phyloP scores from a whole-genome alignment of 352 stramenopile genomes.

The Hyaloperonospora brassicae region DNA sequence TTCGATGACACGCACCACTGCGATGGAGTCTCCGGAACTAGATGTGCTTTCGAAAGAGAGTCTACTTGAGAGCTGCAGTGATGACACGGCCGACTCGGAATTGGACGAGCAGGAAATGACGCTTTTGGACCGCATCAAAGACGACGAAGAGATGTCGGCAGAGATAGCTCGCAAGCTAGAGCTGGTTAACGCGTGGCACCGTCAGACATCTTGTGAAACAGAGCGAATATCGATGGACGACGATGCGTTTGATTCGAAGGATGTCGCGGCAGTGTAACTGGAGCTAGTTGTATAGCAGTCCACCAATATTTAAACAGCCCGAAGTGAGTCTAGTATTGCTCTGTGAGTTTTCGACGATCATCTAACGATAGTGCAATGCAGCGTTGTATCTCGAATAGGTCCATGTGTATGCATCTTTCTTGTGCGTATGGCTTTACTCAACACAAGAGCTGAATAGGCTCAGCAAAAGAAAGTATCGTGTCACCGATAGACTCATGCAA shows the following conservation, averaged over 20 bases:
- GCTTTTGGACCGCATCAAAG: slow-evolving; percentile 8
- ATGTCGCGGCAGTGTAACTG: slow-evolving; percentile 21
- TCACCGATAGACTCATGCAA: too few species aligned
- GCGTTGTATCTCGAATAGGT: too few species aligned
- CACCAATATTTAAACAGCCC: too few species aligned
- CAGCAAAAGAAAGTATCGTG: too few species aligned
- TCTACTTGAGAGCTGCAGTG: slow-evolving; percentile 52
- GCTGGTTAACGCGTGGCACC: slow-evolving; percentile 59
- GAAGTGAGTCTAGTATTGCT: too few species aligned
- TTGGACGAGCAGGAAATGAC: slow-evolving; percentile 39
- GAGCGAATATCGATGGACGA: slow-evolving; percentile 17
- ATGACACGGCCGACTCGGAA: slow-evolving; percentile 57
- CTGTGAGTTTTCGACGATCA: too few species aligned
- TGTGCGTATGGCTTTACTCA: too few species aligned
- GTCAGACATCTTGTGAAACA: slow-evolving; percentile 29
- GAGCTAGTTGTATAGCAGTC: slow-evolving; percentile 13
- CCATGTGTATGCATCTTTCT: too few species aligned
- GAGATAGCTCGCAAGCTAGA: slow-evolving; percentile 56
- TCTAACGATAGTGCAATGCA: too few species aligned
- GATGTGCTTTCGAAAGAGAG: slow-evolving; percentile 42
- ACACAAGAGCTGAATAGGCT: too few species aligned
- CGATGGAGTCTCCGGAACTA: slow-evolving; percentile 12
- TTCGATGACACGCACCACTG: slow-evolving; percentile 12
- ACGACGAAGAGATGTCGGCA: slow-evolving; percentile 28
- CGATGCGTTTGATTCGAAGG: slow-evolving; percentile 6